These are phyloP conservation scores for Lablab purpureus DNA, from an alignment of 306 rosid species.

Conservation along the genomic window DNA sequence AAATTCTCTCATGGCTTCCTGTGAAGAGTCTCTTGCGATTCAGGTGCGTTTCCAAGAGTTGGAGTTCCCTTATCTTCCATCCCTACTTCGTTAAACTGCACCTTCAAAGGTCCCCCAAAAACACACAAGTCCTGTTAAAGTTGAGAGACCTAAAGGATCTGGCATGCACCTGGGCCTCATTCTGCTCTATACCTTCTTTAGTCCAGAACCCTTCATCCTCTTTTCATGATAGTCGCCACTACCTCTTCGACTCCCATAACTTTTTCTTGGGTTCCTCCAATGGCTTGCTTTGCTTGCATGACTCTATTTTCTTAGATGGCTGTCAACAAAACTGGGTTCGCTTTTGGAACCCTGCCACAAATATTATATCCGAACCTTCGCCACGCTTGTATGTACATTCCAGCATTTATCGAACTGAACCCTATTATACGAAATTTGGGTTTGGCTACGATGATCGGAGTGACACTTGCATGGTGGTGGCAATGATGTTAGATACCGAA, in stretches of 20 bases:
- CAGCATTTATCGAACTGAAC: accelerated
- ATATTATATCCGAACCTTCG: neutral
- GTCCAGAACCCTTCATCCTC: neutral
- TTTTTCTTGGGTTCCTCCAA: neutral
- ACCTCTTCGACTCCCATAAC: accelerated
- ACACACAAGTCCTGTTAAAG: neutral
- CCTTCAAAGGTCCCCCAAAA: neutral
- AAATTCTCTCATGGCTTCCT: neutral
- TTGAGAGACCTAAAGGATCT: too few relatives aligned
- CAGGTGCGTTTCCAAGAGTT: neutral
- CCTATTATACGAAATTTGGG: neutral
- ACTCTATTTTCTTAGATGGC: neutral
- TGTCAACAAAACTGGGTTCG: neutral
- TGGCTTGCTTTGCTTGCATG: neutral
- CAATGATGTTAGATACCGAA: neutral
- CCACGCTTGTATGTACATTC: neutral
- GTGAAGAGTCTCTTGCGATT: neutral
- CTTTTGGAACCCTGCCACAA: neutral
- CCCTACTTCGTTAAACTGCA: neutral
- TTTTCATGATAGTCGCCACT: neutral
- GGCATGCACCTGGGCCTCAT: neutral
- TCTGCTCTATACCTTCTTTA: neutral
- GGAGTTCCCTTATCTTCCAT: neutral
- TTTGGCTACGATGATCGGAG: neutral
- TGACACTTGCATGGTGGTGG: neutral